Evolutionary conservation across 2,329 filamentous ascomycete species (phyloP), one percentile per base, ranked within the genome.

Genomic region (Phialocephala subalpina): DNA sequence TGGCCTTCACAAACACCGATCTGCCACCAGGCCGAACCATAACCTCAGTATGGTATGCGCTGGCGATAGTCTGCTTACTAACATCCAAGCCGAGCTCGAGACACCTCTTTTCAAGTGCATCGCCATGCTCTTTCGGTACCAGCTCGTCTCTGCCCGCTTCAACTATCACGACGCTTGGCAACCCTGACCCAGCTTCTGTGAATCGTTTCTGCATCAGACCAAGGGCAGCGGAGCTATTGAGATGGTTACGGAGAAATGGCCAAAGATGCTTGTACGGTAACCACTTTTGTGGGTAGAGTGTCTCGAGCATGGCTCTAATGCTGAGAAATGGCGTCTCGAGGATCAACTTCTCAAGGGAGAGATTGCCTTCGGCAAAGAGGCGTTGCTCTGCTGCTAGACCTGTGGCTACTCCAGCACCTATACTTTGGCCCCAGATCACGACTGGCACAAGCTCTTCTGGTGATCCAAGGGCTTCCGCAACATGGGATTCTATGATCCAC

Each of bases 301-400:
- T 87, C 49, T 86, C 80, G 6, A 95, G 81, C 90, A 95, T 93
- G 20, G 85, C 86, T 65, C 85, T 83, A 63, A 92, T 85, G 52
- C 87, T 92, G 0, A 89, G 85, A 68, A 94, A 94, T 0, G 92
- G 92, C 0, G 92, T 94, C 75, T 95, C 92, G 1, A 95, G 82
- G 12, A 95, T 81, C 59, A 95, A 68, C 0, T 84, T 80, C 1
- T 73, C 70, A 11, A 86, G 76, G 18, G 27, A 56, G 5, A 72
- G 38, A 18, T 27, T 33, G 49, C 36, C 62, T 8, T 33, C 14
- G 18, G 55, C 52, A 58, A 69, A 69, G 22, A 67, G 63, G 3
- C 66, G 42, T 49, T 63, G 25, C 56, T 69, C 35, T 29, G 66
- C 49, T 22, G 58, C 62, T 1, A 72, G 83, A 59, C 86, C 88